phyloP scores from a whole-genome alignment of 202 grass and related monocot species.

The Cymbopogon flexuosus region DNA sequence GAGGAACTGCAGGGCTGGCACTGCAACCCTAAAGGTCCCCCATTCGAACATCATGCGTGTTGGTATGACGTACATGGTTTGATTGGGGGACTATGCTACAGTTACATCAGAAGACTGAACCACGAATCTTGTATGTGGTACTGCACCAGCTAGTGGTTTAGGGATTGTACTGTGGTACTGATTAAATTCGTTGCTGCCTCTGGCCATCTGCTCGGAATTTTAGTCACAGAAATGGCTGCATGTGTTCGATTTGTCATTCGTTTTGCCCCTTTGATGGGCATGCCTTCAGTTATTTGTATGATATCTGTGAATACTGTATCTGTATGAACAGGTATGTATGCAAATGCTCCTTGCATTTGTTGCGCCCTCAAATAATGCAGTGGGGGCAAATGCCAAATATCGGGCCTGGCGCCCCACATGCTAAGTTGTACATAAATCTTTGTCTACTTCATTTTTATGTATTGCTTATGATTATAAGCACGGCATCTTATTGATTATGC shows the following conservation, averaged over 20 bases:
- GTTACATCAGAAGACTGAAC: conserved; percentile 1
- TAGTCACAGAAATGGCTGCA: conserved; percentile 31
- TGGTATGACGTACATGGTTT: conserved; percentile 97
- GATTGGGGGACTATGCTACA: conserved; percentile 24
- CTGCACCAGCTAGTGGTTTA: conserved; percentile 29
- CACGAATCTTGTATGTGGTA: conserved; percentile 1
- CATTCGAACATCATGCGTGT: conserved; percentile 93
- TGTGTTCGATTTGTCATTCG: neutral
- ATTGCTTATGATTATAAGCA: neutral
- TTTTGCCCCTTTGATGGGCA: neutral
- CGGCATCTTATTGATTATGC: neutral
- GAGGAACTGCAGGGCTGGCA: conserved; percentile 93
- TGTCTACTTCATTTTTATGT: neutral
- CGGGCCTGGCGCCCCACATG: neutral
- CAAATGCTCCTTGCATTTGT: conserved; percentile 1
- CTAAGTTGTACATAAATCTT: conserved; percentile 7
- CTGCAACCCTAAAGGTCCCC: conserved; percentile 76
- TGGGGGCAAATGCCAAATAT: neutral
- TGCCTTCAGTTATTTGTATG: neutral
- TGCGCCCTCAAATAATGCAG: neutral
- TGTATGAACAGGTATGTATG: neutral
- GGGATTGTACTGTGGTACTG: conserved; percentile 20
- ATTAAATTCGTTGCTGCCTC: conserved; percentile 31
- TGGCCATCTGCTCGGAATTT: conserved; percentile 41
- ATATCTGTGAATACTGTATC: conserved; percentile 4